Percentiles rank a stretch among this genome's conserved stretches.
phyloP scores from a whole-genome alignment of 1,139 yeast genomes.

The Yamadazyma triangularis region DNA sequence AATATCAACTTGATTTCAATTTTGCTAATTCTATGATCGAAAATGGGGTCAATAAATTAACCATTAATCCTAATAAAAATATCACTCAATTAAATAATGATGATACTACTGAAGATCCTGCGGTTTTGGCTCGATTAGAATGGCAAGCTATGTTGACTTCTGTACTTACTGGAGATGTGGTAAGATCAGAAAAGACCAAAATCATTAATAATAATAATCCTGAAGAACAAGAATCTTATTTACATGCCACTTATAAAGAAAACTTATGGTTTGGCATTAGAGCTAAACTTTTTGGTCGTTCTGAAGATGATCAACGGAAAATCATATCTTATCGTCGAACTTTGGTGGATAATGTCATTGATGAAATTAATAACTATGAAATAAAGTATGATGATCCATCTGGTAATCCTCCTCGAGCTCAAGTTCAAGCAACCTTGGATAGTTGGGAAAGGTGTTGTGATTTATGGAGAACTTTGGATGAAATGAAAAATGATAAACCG shows the following conservation, averaged over 20 bases:
- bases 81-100: slow-evolving; percentile 39
- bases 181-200: slow-evolving; percentile 84
- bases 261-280: slow-evolving; percentile 78
- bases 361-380: slow-evolving; percentile 65
- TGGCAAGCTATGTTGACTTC: slow-evolving; percentile 95
- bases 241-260: slow-evolving; percentile 61
- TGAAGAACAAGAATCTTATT: slow-evolving; percentile 44
- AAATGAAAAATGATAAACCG: slow-evolving; percentile 78
- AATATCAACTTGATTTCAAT: slow-evolving; percentile 38
- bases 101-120: slow-evolving; percentile 49
- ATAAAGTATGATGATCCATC: slow-evolving; percentile 37
- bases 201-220: slow-evolving; percentile 46
- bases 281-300: slow-evolving; percentile 77
- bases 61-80: slow-evolving; percentile 29
- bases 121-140: slow-evolving; percentile 76
- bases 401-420: slow-evolving; percentile 33
- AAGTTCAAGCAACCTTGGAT: slow-evolving; percentile 55
- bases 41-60: slow-evolving; percentile 17
- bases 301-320: slow-evolving; percentile 74
- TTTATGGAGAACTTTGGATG: slow-evolving; percentile 75
- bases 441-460: slow-evolving; percentile 67
- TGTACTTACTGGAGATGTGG: slow-evolving; percentile 92
- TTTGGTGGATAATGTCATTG: slow-evolving; percentile 67
- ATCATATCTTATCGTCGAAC: slow-evolving; percentile 70
- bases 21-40: slow-evolving; percentile 35